These are phyloP conservation scores for Penicillium simplicissimum DNA, from an alignment of 495 filamentous ascomycete genomes.

Conservation along the genomic window DNA sequence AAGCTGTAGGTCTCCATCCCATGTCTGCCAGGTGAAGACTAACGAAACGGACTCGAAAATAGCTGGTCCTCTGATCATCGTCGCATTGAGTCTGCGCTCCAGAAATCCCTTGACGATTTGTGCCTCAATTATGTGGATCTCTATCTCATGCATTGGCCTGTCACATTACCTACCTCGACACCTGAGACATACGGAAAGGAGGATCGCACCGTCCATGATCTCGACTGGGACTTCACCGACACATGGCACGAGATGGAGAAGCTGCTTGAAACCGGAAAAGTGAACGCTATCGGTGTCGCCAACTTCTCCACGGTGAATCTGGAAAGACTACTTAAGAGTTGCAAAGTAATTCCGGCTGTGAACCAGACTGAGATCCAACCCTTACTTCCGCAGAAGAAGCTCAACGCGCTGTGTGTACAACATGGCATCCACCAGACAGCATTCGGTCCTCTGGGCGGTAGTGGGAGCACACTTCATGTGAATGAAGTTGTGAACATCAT, in stretches of 20 bases:
- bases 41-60: slow-evolving; percentile 25
- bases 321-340: slow-evolving; percentile 43
- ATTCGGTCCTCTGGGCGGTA: slow-evolving; percentile 62
- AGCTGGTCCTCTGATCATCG: slow-evolving; percentile 34
- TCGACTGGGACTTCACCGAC: slow-evolving; percentile 44
- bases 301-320: slow-evolving; percentile 52
- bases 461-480: slow-evolving; percentile 50
- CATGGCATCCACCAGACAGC: slow-evolving; percentile 61
- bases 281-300: slow-evolving; percentile 57
- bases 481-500: slow-evolving; percentile 55
- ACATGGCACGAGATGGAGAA: slow-evolving; percentile 56
- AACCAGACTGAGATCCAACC: slow-evolving; percentile 63
- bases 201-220: slow-evolving; percentile 45
- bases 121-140: slow-evolving; percentile 64
- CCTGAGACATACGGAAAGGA: slow-evolving; percentile 32
- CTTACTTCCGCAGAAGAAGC: slow-evolving; percentile 56
- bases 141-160: slow-evolving; percentile 66
- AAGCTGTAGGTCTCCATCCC: slow-evolving; percentile 56
- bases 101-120: slow-evolving; percentile 60
- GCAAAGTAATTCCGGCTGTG: slow-evolving; percentile 58
- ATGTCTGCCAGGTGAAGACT: slow-evolving; percentile 23
- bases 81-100: slow-evolving; percentile 54
- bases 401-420: slow-evolving; percentile 50
- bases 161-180: slow-evolving; percentile 55
- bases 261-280: slow-evolving; percentile 54